Evolutionary conservation across 139 green algal genomes (phyloP).

Genomic region (Chlorella sp.): DNA sequence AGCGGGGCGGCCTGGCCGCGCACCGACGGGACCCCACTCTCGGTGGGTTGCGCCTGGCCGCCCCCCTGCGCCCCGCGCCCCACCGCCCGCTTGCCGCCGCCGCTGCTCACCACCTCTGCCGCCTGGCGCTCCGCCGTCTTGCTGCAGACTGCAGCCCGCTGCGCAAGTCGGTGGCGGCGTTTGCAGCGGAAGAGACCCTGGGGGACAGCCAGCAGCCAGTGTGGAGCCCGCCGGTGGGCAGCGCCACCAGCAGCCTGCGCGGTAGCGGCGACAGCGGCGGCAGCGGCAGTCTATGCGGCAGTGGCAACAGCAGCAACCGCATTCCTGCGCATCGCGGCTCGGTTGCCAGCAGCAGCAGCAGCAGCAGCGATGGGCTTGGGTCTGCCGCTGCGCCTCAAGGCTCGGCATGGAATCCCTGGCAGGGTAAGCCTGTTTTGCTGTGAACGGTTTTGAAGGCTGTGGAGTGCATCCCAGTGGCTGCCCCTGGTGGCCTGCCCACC

Average conservation of each 20-base stretch:
- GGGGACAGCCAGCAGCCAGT: too few species aligned
- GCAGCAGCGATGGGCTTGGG: background rate
- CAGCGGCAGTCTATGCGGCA: too few species aligned
- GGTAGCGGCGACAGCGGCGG: background rate
- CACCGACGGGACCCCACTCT: background rate
- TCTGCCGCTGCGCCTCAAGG: background rate
- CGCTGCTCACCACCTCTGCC: background rate
- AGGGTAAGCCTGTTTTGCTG: background rate
- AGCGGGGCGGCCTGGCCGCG: background rate
- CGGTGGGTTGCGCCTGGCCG: background rate
- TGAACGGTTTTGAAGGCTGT: too few species aligned
- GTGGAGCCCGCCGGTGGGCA: too few species aligned
- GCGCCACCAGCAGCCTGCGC: background rate
- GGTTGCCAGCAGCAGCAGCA: background rate
- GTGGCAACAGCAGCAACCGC: too few species aligned
- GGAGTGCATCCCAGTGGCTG: too few species aligned
- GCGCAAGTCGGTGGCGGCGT: background rate
- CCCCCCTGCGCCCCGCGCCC: too few species aligned
- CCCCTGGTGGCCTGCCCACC: too few species aligned
- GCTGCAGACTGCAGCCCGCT: conserved; percentile 12
- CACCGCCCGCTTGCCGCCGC: background rate
- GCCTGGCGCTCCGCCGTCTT: background rate
- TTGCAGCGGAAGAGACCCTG: background rate
- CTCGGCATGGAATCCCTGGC: conserved; percentile 12
- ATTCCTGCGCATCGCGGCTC: too few species aligned